A percentile compares a stretch with the other conserved stretches of the same genome.
phyloP scores from a whole-genome alignment of 345 rosid genomes.

The Toxicodendron radicans region DNA sequence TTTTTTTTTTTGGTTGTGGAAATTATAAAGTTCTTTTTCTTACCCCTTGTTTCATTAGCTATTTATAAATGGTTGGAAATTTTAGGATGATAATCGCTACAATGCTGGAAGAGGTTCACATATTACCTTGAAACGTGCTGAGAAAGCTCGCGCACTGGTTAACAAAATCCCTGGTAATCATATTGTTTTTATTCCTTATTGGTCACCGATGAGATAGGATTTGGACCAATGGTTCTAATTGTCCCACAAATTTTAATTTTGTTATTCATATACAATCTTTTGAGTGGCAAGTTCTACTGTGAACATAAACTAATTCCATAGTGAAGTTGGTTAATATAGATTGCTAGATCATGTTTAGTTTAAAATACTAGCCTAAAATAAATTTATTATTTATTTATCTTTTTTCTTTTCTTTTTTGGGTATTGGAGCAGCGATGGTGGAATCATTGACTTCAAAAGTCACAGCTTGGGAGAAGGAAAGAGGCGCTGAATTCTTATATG shows the following conservation, averaged over 20 bases:
- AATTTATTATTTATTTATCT: background rate
- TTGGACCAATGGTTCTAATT: background rate
- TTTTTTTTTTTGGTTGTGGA: background rate
- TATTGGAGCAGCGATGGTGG: slow-evolving; percentile 56
- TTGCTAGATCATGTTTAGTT: background rate
- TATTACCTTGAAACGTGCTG: slow-evolving; percentile 70
- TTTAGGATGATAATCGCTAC: slow-evolving; percentile 73
- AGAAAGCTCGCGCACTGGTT: slow-evolving; percentile 61
- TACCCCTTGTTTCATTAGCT: slow-evolving; percentile 9
- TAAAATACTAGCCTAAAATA: background rate
- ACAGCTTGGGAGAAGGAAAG: slow-evolving; percentile 68
- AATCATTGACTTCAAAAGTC: slow-evolving; percentile 48
- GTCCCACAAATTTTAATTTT: background rate
- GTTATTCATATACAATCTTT: background rate
- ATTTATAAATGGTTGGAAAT: slow-evolving; percentile 14
- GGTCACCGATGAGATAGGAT: background rate
- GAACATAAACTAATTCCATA: background rate
- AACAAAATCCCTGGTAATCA: slow-evolving; percentile 71
- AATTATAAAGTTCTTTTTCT: background rate
- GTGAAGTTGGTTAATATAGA: too few species aligned
- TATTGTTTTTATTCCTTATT: slow-evolving; percentile 3
- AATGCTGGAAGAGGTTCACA: slow-evolving; percentile 80
- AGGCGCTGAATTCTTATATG: slow-evolving; percentile 61
- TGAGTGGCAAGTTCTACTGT: background rate
- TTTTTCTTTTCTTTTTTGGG: slow-evolving; percentile 5